phyloP scores from a whole-genome alignment of 2,329 filamentous ascomycete genomes.

The Dothistroma pini region DNA sequence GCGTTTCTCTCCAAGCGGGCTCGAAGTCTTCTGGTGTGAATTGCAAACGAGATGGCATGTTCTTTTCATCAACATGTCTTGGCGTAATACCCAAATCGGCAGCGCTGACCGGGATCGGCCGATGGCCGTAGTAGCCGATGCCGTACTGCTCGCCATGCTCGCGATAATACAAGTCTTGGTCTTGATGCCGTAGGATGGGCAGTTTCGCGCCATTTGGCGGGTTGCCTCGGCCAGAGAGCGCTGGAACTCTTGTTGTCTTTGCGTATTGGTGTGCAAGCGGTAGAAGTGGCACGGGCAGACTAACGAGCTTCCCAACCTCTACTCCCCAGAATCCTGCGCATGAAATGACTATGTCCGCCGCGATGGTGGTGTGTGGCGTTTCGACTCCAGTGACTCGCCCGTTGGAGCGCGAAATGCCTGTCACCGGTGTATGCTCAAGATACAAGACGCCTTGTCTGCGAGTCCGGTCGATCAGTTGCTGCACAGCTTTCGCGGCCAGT shows the following conservation, averaged over 20 bases:
- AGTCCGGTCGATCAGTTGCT: conserved; percentile 58
- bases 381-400: conserved; percentile 55
- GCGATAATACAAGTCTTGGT: conserved; percentile 62
- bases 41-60: conserved; percentile 60
- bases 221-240: conserved; percentile 41
- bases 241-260: conserved; percentile 55
- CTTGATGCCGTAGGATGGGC: conserved; percentile 61
- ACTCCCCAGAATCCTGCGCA: conserved; percentile 66
- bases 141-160: conserved; percentile 61
- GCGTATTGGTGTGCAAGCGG: conserved; percentile 63
- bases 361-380: conserved; percentile 35
- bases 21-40: conserved; percentile 60
- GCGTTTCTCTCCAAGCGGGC: conserved; percentile 56
- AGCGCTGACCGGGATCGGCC: conserved; percentile 58
- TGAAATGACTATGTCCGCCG: conserved; percentile 59
- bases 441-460: conserved; percentile 57
- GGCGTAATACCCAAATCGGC: conserved; percentile 53
- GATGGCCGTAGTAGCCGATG: conserved; percentile 63
- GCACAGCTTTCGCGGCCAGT: conserved; percentile 58
- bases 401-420: conserved; percentile 50
- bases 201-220: conserved; percentile 50
- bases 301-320: conserved; percentile 60
- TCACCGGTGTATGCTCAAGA: conserved; percentile 55
- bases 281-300: conserved; percentile 54
- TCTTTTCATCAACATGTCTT: conserved; percentile 52